These are phyloP conservation scores for Mycena metata DNA, from an alignment of 768 basidiomycete genomes.

Conservation along the genomic window DNA sequence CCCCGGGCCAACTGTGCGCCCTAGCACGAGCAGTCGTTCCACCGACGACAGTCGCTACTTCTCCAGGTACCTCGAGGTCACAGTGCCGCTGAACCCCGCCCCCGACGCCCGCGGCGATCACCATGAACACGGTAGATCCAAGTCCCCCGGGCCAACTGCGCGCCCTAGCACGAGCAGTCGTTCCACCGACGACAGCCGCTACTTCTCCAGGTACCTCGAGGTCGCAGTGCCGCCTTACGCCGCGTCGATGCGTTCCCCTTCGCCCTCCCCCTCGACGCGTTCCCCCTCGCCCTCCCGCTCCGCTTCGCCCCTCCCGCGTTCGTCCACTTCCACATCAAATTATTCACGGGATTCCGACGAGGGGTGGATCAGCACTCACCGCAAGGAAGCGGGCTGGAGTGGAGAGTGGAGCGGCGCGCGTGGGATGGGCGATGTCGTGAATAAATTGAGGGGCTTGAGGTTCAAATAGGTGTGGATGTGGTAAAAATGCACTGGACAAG, in stretches of 20 bases:
- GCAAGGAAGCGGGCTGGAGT: conserved; percentile 16
- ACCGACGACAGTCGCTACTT: too few relatives aligned
- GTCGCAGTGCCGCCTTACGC: too few relatives aligned
- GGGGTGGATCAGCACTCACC: not conserved
- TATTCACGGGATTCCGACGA: not conserved
- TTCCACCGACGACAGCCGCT: too few relatives aligned
- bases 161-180: not conserved
- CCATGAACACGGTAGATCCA: too few relatives aligned
- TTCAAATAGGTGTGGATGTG: not conserved
- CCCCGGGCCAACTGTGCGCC: not conserved
- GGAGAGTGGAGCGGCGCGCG: conserved; percentile 23
- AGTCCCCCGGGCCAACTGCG: not conserved
- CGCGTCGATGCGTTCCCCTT: too few relatives aligned
- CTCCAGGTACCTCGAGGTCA: too few relatives aligned
- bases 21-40: not conserved
- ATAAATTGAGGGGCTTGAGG: conserved; percentile 7
- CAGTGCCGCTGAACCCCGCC: not conserved
- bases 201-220: too few relatives aligned
- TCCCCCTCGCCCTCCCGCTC: too few relatives aligned
- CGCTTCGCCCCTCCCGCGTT: too few relatives aligned
- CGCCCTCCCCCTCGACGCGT: too few relatives aligned
- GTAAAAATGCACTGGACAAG: too few relatives aligned
- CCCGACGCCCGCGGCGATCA: not conserved
- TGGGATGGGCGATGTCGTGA: conserved; percentile 21
- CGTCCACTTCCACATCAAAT: too few relatives aligned